Evolutionary conservation across 192 early-diverging fungal species (phyloP), one percentile per base, ranked within the genome.

Genomic region (Globomyces pollinis-pini): DNA sequence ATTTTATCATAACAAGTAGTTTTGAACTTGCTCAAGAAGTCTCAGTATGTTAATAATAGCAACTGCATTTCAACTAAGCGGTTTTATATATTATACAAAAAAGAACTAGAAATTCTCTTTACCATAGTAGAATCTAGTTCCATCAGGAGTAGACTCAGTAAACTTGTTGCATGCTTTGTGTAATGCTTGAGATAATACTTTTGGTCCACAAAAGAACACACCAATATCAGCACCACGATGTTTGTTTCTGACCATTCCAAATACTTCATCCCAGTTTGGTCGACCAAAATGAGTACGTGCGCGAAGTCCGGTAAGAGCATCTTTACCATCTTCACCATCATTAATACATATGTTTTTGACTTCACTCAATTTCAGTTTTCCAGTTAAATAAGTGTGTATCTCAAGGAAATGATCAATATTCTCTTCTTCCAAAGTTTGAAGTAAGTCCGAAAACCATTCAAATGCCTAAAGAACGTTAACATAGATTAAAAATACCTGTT

Each of bases 151-250:
- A 15, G 79, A 72, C 34, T 82, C 69, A 18, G 78, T 84, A 71
- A 73, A 84, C 57, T 75, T 79, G 57, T 84, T 85, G 51, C 79
- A 80, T 3, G 71, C 65, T 28, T 70, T 71, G 61, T 87, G 86
- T 12, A 92, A 73, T 2, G 71, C 71, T 11, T 74, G 68, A 30
- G 77, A 77, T 32, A 93, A 60, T 20, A 80, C 80, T 50, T 84
- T 85, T 9, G 88, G 88, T 9, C 91, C 91, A 45, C 91, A 93
- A 63, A 89, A 93, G 50, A 93, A 90, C 21, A 91, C 89, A 8
- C 91, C 91, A 34, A 91, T 74, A 55, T 93, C 88, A 6, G 84
- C 84, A 2, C 77, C 78, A 3, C 81, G 86, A 50, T 91, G 87
- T 24, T 66, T 74, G 20, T 72, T 67, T 0, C 79, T 69, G 3